Conservation (phyloP, 805 yeast genomes). For the Wickerhamiella domercqiae region DNA sequence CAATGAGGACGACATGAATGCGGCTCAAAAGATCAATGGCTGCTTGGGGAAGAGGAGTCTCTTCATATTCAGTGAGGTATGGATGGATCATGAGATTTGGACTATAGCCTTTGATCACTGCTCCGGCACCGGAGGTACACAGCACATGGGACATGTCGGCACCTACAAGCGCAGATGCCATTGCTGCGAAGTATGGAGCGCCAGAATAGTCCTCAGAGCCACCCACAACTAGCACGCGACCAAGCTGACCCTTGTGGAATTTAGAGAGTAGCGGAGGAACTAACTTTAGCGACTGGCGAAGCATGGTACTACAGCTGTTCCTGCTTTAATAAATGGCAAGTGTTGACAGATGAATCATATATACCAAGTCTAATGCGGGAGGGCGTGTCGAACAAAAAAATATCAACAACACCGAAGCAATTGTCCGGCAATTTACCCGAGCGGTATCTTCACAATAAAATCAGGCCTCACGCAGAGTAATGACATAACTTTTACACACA, state of each 20-base stretch:
- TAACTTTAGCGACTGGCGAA: slow-evolving; percentile 33
- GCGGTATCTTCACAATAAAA: not conserved
- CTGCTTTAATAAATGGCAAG: too few species aligned
- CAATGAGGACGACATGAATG: slow-evolving; percentile 70
- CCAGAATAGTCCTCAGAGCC: slow-evolving; percentile 96
- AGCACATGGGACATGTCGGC: slow-evolving; percentile 79
- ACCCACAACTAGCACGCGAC: slow-evolving; percentile 74
- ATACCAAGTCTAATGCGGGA: not conserved
- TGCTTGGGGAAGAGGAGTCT: slow-evolving; percentile 34
- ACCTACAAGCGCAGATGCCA: slow-evolving; percentile 71
- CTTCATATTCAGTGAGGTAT: slow-evolving; percentile 32
- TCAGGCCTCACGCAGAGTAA: too few species aligned
- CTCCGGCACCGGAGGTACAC: slow-evolving; percentile 68
- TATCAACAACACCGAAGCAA: not conserved
- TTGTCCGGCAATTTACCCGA: not conserved
- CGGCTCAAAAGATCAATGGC: slow-evolving; percentile 42
- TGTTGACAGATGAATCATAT: not conserved
- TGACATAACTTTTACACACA: too few species aligned
- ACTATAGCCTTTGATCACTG: slow-evolving; percentile 70
- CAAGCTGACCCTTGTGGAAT: slow-evolving; percentile 86
- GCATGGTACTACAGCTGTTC: too few species aligned
- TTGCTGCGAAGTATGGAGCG: slow-evolving; percentile 84
- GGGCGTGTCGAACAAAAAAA: not conserved
- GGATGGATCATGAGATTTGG: slow-evolving; percentile 97
- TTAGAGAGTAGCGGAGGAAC: slow-evolving; percentile 39